Evolutionary conservation across 176 grass and related monocot species (phyloP), one percentile per base, ranked within the genome.

Genomic region (Luzula sylvatica): DNA sequence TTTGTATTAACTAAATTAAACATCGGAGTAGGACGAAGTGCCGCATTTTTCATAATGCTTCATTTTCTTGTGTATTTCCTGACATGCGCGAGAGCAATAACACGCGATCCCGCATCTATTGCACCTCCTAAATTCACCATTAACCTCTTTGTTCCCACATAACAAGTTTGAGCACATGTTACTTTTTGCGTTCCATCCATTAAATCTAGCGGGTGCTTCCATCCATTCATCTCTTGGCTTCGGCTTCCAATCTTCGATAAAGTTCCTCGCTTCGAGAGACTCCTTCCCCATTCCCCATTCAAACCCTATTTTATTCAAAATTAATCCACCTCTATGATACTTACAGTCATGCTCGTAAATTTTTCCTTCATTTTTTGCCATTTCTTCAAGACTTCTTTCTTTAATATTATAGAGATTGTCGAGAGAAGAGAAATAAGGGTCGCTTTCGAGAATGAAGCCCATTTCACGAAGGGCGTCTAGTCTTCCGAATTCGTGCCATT

Each of bases 381-480:
- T 65, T 1, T 58, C 65, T 35, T 35, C 30, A 81, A 86, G 85
- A 8, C 77, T 81, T 67, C 85, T 70, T 49, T 82, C 68, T 56
- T 81, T 73, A 54, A 94, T 72, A 40, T 71, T 77, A 1, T 75
- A 78, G 0, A 77, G 29, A 77, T 70, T 3, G 61, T 64, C 3
- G 77, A 65, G 39, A 68, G 78, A 0, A 75, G 79, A 8, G 58
- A 71, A 23, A 89, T 72, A 45, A 79, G 79, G 46, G 79, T 70
- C 28, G 81, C 87, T 41, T 93, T 78, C 54, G 78, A 81, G 7
- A 93, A 67, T 86, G 81, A 82, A 82, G 0, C 87, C 82, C 0
- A 94, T 70, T 78, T 86, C 87, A 24, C 87, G 81, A 26, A 94
- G 78, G 21, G 87, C 87, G 72, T 82, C 77, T 0, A 86, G 60